A percentile compares a stretch with the other conserved stretches of the same genome.
These are phyloP conservation scores for Closterium sp. DNA, from an alignment of 139 green algal species.

Conservation along the genomic window DNA sequence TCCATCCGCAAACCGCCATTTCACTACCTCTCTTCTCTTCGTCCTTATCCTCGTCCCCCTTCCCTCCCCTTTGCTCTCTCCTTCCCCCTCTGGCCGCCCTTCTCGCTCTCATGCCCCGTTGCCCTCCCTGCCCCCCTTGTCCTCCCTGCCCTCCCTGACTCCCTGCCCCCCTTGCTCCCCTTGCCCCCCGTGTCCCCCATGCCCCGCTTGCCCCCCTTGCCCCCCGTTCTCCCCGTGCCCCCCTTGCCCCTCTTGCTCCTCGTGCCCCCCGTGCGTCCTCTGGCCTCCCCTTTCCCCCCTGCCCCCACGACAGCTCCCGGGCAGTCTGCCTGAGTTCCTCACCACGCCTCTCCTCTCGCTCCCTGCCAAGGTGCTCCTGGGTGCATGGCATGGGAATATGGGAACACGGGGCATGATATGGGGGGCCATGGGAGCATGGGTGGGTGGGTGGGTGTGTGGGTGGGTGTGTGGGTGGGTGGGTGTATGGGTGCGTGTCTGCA, in stretches of 20 bases:
- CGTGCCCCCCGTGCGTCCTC: too few relatives aligned
- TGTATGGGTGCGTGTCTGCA: background rate
- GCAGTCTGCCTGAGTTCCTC: slow-evolving; percentile 29
- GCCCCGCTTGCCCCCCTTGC: background rate
- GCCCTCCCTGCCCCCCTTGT: too few relatives aligned
- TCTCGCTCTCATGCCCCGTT: too few relatives aligned
- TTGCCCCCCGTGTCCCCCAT: too few relatives aligned
- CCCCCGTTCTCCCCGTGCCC: too few relatives aligned
- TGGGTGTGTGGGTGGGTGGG: background rate
- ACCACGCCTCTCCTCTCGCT: slow-evolving; percentile 27
- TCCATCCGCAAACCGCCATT: too few relatives aligned
- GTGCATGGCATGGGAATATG: background rate
- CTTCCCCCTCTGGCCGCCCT: background rate
- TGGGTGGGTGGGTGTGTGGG: background rate
- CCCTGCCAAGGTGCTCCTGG: slow-evolving; percentile 26
- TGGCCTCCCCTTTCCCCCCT: too few relatives aligned
- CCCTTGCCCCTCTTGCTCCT: background rate
- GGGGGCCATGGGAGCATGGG: background rate
- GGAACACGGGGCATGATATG: background rate
- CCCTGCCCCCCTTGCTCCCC: background rate
- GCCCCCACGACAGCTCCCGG: slow-evolving; percentile 6
- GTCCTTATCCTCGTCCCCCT: background rate
- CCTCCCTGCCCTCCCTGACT: too few relatives aligned
- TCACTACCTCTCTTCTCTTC: background rate
- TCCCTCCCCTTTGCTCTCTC: too few relatives aligned